Conservation (phyloP, 495 filamentous ascomycete species). For the Immersiella caudata region DNA sequence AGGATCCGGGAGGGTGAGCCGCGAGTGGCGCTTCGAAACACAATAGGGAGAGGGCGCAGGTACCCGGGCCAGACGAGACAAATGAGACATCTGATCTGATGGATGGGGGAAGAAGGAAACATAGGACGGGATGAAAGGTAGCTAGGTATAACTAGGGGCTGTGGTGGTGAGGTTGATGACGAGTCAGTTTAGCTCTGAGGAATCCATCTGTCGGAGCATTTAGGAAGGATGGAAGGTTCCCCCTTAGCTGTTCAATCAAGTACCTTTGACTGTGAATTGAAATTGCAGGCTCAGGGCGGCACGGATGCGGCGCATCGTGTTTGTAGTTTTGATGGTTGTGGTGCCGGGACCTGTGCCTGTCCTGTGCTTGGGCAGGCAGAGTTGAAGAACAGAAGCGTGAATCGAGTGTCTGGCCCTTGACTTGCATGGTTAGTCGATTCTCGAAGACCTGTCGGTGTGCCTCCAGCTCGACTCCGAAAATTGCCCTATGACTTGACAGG, state of each 20-base stretch:
- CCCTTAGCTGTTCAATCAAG: neutral
- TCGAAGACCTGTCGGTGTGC: neutral
- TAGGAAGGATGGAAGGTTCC: neutral
- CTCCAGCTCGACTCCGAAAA: neutral
- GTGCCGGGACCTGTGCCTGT: neutral
- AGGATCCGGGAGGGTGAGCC: neutral
- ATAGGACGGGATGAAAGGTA: neutral
- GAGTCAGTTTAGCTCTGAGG: neutral
- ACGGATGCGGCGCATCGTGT: neutral
- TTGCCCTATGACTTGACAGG: neutral
- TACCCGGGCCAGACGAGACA: conserved; percentile 4
- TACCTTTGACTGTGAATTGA: no score
- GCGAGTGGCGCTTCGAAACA: conserved; percentile 4
- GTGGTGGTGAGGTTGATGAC: neutral
- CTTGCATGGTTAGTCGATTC: neutral
- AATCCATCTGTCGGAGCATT: neutral
- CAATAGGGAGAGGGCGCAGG: neutral
- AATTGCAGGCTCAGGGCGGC: conserved; percentile 10
- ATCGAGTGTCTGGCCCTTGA: neutral
- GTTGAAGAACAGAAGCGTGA: neutral
- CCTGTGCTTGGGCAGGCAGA: neutral
- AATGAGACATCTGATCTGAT: conserved; percentile 3
- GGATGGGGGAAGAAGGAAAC: neutral
- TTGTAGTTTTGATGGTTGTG: neutral
- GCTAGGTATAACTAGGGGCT: neutral